phyloP scores from a whole-genome alignment of 176 grass and related monocot species.

The barley (Hordeum vulgare) region MorexV3_pseudomolecules_assembly NC_058518.1:395895905-395896404 shows the following conservation, averaged over 20 bases:
- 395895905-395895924: not conserved
- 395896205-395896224: constrained; percentile 20
- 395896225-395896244: constrained; percentile 17
- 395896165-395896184: constrained; percentile 21
- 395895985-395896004: not conserved
- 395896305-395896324: constrained; percentile 13
- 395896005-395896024: not conserved
- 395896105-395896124: not conserved
- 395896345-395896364: constrained; percentile 6
- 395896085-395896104: not conserved
- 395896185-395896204: constrained; percentile 14
- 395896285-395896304: constrained; percentile 5
- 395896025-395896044: not conserved
- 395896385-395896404: constrained; percentile 9
- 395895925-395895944: not conserved
- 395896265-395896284: constrained; percentile 15
- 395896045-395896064: not conserved
- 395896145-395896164: not conserved
- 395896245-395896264: constrained; percentile 12
- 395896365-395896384: constrained; percentile 7
- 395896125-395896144: not conserved
- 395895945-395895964: too few relatives aligned
- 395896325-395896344: not conserved
- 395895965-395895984: too few relatives aligned
- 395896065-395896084: not conserved